Percentiles rank a stretch among this genome's conserved stretches.
phyloP scores from a whole-genome alignment of 306 rosid genomes.

The Datisca glomerata region DNA sequence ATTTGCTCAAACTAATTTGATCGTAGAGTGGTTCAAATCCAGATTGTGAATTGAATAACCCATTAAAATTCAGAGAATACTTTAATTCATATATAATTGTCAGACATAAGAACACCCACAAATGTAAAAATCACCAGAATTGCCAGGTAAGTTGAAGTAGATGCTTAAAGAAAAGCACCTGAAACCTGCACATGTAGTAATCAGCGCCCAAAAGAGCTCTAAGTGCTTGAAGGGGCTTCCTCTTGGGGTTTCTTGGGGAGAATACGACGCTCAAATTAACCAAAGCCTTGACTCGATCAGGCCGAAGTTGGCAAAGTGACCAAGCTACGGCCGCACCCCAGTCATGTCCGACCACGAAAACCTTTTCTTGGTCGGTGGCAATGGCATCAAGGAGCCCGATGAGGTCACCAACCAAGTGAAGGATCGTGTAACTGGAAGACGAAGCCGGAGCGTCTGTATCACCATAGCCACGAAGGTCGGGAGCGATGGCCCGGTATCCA shows the following conservation, averaged over 20 bases:
- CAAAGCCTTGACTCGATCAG: conserved; percentile 49
- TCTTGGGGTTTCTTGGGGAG: conserved; percentile 40
- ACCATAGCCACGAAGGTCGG: conserved; percentile 73
- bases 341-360: conserved; percentile 78
- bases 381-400: conserved; percentile 42
- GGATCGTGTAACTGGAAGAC: conserved; percentile 27
- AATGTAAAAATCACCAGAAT: no score
- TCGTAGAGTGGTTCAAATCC: no score
- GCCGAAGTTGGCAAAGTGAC: conserved; percentile 51
- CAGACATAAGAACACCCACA: no score
- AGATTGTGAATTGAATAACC: no score
- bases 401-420: conserved; percentile 57
- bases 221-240: conserved; percentile 30
- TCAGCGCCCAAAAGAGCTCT: conserved; percentile 46
- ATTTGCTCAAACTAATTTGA: no score
- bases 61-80: no score
- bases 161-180: conserved; percentile 48
- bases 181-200: conserved; percentile 60
- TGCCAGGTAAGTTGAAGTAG: no score
- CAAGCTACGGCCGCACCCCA: conserved; percentile 77
- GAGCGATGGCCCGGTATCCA: conserved; percentile 63
- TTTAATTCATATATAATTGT: no score
- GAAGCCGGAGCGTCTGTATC: conserved; percentile 40
- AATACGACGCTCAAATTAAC: conserved; percentile 47
- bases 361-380: conserved; percentile 32